Evolutionary conservation across 2,329 filamentous ascomycete species (phyloP), one percentile per base, ranked within the genome.

Genomic region (Anisogramma anomala): DNA sequence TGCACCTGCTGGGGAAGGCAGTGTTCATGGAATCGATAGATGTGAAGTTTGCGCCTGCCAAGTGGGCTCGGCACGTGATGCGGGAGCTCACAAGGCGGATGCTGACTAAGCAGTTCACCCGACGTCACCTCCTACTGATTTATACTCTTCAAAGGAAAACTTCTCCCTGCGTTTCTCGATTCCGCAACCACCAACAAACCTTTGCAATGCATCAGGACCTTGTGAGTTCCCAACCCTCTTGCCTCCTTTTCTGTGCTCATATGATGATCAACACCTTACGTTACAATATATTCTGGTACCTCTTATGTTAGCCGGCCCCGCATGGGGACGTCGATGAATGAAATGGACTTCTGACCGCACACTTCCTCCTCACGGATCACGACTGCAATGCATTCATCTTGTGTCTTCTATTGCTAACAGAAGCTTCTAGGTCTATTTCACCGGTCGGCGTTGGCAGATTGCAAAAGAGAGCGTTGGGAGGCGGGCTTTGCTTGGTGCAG

Each of bases 281-380:
- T 60, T 64, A 60, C 65, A 64, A 65, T 68, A 67, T 69, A 82
- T 88, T 93, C 84, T 94, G 86, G 86, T 87, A 94, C 86, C 87
- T 94, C 87, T 94, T 91, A 86, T 86, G 77, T 84, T 81, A 91
- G 78, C 70, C 71, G 57, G 56, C 52, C 67, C 68, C 61, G 22
- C 22, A 23, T 6, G 22, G 58, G 45, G 45, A 68, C 58, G 66
- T 71, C 79, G 64, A 84, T 88, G 83, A 85, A 84, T 83, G 75
- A 70, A 82, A 68, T 68, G 80, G 81, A 86, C 83, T 85, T 87
- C 83, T 88, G 83, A 88, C 31, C 22, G 6, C 40, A 41, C 45
- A 47, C 34, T 15, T 55, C 45, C 51, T 51, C 48, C 45, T 30
- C 35, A 22, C 5, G 36, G 20, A 18, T 22, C 42, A 35, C 19